Conservation (phyloP, 148 eudicot genomes). For the Pouteria glomerata region DNA sequence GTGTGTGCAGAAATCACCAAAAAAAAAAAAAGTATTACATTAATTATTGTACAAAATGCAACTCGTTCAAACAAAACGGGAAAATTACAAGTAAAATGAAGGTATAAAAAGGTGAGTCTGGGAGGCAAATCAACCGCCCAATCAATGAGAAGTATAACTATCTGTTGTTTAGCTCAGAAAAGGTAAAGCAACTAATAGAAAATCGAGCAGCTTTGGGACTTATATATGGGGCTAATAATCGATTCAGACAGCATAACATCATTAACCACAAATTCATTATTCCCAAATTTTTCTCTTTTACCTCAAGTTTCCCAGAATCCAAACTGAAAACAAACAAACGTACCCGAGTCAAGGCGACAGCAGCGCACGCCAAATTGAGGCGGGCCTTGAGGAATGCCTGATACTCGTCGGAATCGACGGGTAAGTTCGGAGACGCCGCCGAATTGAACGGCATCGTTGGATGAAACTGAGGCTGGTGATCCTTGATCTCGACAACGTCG, state of each 20-base stretch:
- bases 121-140: neutral
- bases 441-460: conserved; percentile 21
- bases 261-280: neutral
- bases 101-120: too few relatives aligned
- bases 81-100: neutral
- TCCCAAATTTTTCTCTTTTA: neutral
- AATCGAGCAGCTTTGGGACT: neutral
- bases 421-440: conserved; percentile 24
- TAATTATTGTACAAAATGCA: neutral
- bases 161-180: neutral
- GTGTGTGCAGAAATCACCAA: neutral
- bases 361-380: conserved; percentile 84
- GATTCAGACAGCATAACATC: neutral
- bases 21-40: neutral
- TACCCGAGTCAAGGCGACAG: conserved; percentile 79
- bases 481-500: conserved; percentile 48
- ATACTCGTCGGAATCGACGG: conserved; percentile 62
- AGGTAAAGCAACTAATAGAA: neutral
- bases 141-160: neutral
- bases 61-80: neutral
- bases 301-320: conserved; percentile 2
- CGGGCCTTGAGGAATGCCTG: conserved; percentile 60
- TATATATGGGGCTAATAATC: neutral
- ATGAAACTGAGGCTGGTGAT: conserved; percentile 6
- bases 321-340: conserved; percentile 2